phyloP scores from a whole-genome alignment of 2,329 filamentous ascomycete species.

The Pseudogymnoascus sp. region DNA sequence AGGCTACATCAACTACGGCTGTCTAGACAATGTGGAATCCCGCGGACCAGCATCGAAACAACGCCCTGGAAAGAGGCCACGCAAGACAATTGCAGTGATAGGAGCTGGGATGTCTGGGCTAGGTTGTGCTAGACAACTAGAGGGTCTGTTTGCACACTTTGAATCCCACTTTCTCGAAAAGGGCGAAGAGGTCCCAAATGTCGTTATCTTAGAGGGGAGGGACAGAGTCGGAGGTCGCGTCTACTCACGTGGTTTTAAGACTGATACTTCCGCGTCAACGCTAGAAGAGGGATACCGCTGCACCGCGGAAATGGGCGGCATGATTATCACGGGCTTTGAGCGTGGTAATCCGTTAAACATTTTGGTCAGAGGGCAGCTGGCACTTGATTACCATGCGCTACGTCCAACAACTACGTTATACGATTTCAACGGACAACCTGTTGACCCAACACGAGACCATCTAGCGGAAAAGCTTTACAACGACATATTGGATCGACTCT shows the following conservation, averaged over 20 bases:
- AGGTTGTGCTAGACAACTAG: slow-evolving; percentile 83
- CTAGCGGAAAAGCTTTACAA: slow-evolving; percentile 91
- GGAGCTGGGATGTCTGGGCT: slow-evolving; percentile 93
- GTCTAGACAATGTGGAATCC: slow-evolving; percentile 57
- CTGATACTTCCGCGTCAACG: slow-evolving; percentile 41
- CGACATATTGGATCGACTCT: slow-evolving; percentile 85
- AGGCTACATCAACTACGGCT: slow-evolving; percentile 96
- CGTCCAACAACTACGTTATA: slow-evolving; percentile 80
- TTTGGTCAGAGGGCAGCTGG: slow-evolving; percentile 82
- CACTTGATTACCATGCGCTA: slow-evolving; percentile 76
- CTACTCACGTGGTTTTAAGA: slow-evolving; percentile 67
- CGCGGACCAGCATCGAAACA: slow-evolving; percentile 29
- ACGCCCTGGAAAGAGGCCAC: slow-evolving; percentile 38
- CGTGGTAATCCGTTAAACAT: slow-evolving; percentile 89
- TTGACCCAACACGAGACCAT: slow-evolving; percentile 70
- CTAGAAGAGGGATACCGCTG: slow-evolving; percentile 52
- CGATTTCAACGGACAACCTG: slow-evolving; percentile 70
- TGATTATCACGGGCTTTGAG: slow-evolving; percentile 97
- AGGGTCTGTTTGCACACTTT: slow-evolving; percentile 78
- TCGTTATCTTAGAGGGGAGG: slow-evolving; percentile 80
- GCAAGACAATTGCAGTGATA: slow-evolving; percentile 75
- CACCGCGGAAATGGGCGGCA: slow-evolving; percentile 94
- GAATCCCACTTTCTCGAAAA: slow-evolving; percentile 56
- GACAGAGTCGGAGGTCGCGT: slow-evolving; percentile 84
- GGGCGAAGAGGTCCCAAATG: slow-evolving; percentile 62